A percentile compares a stretch with the other conserved stretches of the same genome.
Evolutionary conservation across 345 rosid genomes (phyloP).

Genomic region (Salix caprea): DNA sequence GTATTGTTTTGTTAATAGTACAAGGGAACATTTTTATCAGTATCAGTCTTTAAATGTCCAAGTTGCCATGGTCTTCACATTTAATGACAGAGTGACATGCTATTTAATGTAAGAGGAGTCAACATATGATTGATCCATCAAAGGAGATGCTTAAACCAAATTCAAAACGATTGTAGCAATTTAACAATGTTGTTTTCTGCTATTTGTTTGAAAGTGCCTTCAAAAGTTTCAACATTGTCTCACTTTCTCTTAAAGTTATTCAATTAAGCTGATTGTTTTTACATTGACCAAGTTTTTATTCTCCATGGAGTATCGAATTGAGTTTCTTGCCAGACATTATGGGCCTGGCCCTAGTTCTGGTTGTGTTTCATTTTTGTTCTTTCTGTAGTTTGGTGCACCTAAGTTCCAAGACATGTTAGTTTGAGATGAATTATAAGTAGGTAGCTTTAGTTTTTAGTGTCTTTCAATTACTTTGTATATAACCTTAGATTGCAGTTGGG

Average conservation of each 20-base stretch:
- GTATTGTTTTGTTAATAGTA: background rate
- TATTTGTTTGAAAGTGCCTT: background rate
- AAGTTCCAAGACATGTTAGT: background rate
- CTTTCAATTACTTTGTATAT: background rate
- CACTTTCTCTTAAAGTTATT: background rate
- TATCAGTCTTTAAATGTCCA: background rate
- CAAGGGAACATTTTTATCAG: background rate
- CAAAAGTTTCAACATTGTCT: background rate
- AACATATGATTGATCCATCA: background rate
- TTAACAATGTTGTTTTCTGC: background rate
- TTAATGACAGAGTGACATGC: background rate
- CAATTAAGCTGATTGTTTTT: background rate
- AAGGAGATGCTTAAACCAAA: background rate
- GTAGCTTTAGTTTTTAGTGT: background rate
- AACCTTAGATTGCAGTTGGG: background rate
- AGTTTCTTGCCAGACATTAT: background rate
- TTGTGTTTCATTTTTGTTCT: too few relatives aligned
- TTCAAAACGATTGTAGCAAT: background rate
- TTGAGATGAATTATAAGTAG: background rate
- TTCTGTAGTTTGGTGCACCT: background rate
- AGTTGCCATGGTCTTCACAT: background rate
- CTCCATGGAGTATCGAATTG: background rate
- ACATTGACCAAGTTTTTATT: background rate
- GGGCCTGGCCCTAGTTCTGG: background rate
- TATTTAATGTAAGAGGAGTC: background rate